Base-by-base conservation (phyloP, 768 basidiomycete genomes). In the Fibroporia radiculosa region DNA sequence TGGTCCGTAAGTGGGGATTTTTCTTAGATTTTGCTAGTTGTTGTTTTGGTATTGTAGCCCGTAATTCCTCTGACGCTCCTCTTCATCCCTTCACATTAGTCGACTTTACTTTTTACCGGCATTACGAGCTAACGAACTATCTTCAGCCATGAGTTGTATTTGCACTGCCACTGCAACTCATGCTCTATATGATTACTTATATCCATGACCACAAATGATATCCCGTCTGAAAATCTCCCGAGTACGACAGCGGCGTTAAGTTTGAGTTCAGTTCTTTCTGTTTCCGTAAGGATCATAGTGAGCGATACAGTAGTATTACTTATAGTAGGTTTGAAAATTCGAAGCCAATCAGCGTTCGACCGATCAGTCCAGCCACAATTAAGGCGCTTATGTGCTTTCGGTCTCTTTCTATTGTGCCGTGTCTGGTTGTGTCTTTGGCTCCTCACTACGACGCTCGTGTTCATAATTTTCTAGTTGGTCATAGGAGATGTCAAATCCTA, bases 51-150 rank as follows among this genome's bases (percentile, higher is more conserved):
- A 11, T 13, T 22, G 23, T 19, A 16, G 16, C 8, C 20, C 33
- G 4, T 27, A 18, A 14, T 35, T 33, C 10, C 31, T 20, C 12
- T n/a, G n/a, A n/a, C 39, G 5, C 23, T 20, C 25, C 18, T 18
- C 23, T 23, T 25, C 6, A 18, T 39, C 28, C 28, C 23, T 18
- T 12, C 26, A 44, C 13, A 13, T 24, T 37, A 40, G 26, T 34
- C 46, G 48, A 26, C 23, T 27, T n/a, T n/a, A n/a, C n/a, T n/a
- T n/a, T 48, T 41, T 47, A 11, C 48, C 44, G 41, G 42, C 45
- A 44, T 56, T 34, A 59, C 51, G 57, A 58, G 53, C 54, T 59
- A 52, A 59, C 54, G 57, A 55, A 46, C 35, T 41, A 52, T 45
- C 32, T 24, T 45, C 45, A 51, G 53, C 44, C 44, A 49, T 42